These are phyloP conservation scores for Panaeolus papilionaceus DNA, from an alignment of 768 basidiomycete genomes.

Conservation along the genomic window DNA sequence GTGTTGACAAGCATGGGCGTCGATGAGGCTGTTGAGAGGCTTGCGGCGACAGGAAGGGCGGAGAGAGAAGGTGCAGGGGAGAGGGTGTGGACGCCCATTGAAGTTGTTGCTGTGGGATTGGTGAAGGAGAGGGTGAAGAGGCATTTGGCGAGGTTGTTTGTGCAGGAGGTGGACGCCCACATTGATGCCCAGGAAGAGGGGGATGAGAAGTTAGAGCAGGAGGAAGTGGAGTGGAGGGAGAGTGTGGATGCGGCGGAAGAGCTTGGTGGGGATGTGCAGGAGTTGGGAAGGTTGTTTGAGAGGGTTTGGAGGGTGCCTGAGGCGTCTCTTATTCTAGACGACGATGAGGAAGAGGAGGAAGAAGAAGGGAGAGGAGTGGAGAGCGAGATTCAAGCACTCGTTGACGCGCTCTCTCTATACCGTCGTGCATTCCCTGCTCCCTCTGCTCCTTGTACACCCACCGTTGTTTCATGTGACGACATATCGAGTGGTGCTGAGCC, in stretches of 20 bases:
- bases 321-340: conserved; percentile 22
- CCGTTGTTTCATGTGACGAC: conserved; percentile 23
- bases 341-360: conserved; percentile 10
- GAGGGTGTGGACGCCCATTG: conserved; percentile 45
- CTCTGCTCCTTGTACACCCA: background rate
- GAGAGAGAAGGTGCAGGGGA: conserved; percentile 28
- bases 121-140: conserved; percentile 58
- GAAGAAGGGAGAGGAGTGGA: conserved; percentile 28
- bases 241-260: conserved; percentile 66
- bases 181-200: conserved; percentile 38
- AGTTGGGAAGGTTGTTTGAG: conserved; percentile 63
- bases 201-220: conserved; percentile 36
- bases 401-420: conserved; percentile 67
- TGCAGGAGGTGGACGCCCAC: conserved; percentile 43
- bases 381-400: conserved; percentile 56
- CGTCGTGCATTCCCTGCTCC: conserved; percentile 58
- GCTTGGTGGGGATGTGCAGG: conserved; percentile 63
- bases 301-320: conserved; percentile 52
- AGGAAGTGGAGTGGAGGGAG: conserved; percentile 47
- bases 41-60: conserved; percentile 29
- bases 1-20: conserved; percentile 59
- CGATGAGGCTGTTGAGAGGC: conserved; percentile 55
- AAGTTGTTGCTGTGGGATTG: conserved; percentile 54
- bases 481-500: conserved; percentile 32
- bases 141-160: conserved; percentile 62